phyloP scores from a whole-genome alignment of 78 protist genomes.

The Thecamonas trahens region DNA sequence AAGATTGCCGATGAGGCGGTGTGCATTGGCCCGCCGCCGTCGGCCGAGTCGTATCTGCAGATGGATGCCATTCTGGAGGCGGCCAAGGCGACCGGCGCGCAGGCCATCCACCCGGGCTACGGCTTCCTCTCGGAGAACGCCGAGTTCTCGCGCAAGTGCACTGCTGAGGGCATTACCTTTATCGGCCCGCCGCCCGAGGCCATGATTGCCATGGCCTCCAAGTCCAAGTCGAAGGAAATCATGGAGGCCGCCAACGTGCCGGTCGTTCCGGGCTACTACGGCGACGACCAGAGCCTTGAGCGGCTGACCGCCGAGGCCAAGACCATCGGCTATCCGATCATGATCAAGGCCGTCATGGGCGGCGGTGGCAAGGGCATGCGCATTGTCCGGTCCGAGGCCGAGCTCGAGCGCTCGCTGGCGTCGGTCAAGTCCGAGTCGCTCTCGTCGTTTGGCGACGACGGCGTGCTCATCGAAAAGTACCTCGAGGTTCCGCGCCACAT shows the following conservation, averaged over 20 bases:
- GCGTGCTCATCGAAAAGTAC: conserved; percentile 77
- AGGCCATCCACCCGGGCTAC: conserved; percentile 93
- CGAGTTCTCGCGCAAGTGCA: conserved; percentile 56
- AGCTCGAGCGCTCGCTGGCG: conserved; percentile 45
- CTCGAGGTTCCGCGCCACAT: conserved; percentile 74
- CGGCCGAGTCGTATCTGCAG: conserved; percentile 47
- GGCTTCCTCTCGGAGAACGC: conserved; percentile 91
- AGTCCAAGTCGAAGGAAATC: conserved; percentile 71
- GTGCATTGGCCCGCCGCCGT: conserved; percentile 78
- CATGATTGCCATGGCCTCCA: conserved; percentile 72
- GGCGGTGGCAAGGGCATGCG: conserved; percentile 93
- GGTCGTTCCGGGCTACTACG: conserved; percentile 75
- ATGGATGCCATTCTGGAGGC: conserved; percentile 59
- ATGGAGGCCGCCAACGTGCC: conserved; percentile 77
- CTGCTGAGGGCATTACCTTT: conserved; percentile 55
- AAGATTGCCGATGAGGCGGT: conserved; percentile 70
- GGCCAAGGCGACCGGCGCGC: conserved; percentile 56
- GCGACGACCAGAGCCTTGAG: conserved; percentile 70
- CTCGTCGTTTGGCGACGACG: conserved; percentile 77
- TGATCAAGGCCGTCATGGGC: conserved; percentile 87
- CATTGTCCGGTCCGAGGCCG: conserved; percentile 35
- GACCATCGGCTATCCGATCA: conserved; percentile 81
- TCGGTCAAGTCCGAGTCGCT: conserved; percentile 70
- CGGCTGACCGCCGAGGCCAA: conserved; percentile 50
- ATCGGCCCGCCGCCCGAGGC: conserved; percentile 84